Evolutionary conservation across 2,329 filamentous ascomycete species (phyloP).

Genomic region (Biscogniauxia mediterranea): DNA sequence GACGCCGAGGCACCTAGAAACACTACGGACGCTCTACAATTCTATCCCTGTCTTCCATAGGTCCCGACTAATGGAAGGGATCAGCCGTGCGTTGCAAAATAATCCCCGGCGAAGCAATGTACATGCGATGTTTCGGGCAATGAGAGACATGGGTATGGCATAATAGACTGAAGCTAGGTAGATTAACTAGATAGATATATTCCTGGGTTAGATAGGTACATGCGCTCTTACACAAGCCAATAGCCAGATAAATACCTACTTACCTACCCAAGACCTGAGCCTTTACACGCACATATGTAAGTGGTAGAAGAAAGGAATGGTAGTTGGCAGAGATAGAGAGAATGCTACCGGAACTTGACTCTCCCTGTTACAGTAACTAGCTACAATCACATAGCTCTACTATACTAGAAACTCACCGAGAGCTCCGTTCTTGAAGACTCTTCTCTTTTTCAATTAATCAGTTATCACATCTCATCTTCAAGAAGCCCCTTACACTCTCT

Average conservation of each 20-base stretch:
- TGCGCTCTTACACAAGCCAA: neutral
- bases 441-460: too few relatives aligned
- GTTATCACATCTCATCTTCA: too few relatives aligned
- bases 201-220: neutral
- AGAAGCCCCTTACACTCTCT: too few relatives aligned
- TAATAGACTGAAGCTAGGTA: neutral
- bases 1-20: slow-evolving; percentile 11
- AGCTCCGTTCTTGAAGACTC: too few relatives aligned
- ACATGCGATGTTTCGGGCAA: slow-evolving; percentile 10
- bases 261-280: too few relatives aligned
- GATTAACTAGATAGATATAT: neutral
- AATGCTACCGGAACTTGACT: neutral
- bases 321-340: neutral
- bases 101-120: slow-evolving; percentile 4
- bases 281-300: too few relatives aligned
- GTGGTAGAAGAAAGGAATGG: too few relatives aligned
- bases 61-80: neutral
- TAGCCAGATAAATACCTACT: neutral
- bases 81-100: neutral
- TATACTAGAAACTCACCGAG: too few relatives aligned
- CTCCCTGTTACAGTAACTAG: too few relatives aligned
- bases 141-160: slow-evolving; percentile 12
- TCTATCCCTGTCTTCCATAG: slow-evolving; percentile 1
- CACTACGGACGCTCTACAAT: slow-evolving; percentile 7
- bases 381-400: too few relatives aligned